Conservation (phyloP, 495 filamentous ascomycete genomes). For the Podospora fimiseda region DNA sequence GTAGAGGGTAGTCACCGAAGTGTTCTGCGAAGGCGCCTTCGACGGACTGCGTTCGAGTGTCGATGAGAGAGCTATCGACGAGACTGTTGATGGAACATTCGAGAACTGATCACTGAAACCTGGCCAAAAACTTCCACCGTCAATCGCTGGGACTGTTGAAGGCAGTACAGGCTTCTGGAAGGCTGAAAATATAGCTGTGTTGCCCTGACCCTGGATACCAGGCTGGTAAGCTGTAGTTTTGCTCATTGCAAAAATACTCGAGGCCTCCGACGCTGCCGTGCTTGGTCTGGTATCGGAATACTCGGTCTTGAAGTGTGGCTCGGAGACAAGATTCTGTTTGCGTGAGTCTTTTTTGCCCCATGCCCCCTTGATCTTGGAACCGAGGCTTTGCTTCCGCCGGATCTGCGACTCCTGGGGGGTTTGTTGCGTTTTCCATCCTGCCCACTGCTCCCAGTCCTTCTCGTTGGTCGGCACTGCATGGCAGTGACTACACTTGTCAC, state of each 20-base stretch:
- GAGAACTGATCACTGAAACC: slow-evolving; percentile 10
- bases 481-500: slow-evolving; percentile 27
- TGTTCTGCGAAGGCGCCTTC: slow-evolving; percentile 21
- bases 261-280: slow-evolving; percentile 15
- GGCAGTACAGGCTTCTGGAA: slow-evolving; percentile 13
- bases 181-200: slow-evolving; percentile 2
- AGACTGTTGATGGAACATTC: slow-evolving; percentile 18
- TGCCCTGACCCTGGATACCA: slow-evolving; percentile 8
- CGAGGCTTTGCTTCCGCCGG: slow-evolving; percentile 27
- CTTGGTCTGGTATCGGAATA: slow-evolving; percentile 13
- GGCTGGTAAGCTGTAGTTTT: slow-evolving; percentile 3
- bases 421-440: slow-evolving; percentile 21
- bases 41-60: slow-evolving; percentile 15
- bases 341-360: slow-evolving; percentile 18
- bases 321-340: slow-evolving; percentile 11
- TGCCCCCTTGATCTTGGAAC: slow-evolving; percentile 27
- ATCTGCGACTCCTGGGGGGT: slow-evolving; percentile 4
- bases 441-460: slow-evolving; percentile 31
- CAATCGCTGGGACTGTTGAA: slow-evolving; percentile 7
- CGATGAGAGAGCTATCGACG: slow-evolving; percentile 20
- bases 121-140: slow-evolving; percentile 20
- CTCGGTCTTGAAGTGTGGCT: slow-evolving; percentile 10
- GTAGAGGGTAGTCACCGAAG: slow-evolving; percentile 25
- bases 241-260: slow-evolving; percentile 11
- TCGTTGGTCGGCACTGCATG: slow-evolving; percentile 31